Evolutionary conservation across 305 asterid genomes (phyloP).

Genomic region (Solanum hybrid): DNA sequence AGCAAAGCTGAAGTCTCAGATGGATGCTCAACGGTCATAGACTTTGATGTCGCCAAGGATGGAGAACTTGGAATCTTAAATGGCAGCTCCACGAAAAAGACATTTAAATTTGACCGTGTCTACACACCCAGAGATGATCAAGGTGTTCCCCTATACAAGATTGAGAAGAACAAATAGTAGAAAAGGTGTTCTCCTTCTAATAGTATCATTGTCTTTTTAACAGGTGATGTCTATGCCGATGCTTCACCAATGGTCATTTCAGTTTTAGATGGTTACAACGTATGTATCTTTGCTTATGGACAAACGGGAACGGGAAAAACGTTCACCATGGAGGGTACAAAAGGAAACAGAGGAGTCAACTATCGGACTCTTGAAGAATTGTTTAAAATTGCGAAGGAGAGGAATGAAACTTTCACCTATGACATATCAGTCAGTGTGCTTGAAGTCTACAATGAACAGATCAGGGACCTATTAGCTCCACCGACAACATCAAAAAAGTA

Average conservation of each 20-base stretch:
- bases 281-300: constrained; percentile 95
- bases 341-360: constrained; percentile 80
- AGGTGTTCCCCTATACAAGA: constrained; percentile 32
- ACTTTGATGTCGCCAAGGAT: constrained; percentile 81
- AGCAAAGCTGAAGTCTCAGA: constrained; percentile 60
- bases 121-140: constrained; percentile 89
- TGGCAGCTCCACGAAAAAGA: constrained; percentile 51
- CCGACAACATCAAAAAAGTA: constrained; percentile 78
- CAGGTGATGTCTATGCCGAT: constrained; percentile 90
- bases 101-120: constrained; percentile 80
- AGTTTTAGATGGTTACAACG: constrained; percentile 95
- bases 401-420: constrained; percentile 59
- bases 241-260: constrained; percentile 92
- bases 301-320: constrained; percentile 99
- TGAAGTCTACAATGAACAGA: constrained; percentile 98
- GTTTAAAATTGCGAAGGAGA: constrained; percentile 61
- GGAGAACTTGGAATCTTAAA: constrained; percentile 78
- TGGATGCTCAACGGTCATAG: constrained; percentile 59
- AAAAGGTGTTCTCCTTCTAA: background rate
- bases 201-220: constrained; percentile 8
- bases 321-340: constrained; percentile 98
- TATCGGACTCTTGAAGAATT: constrained; percentile 83
- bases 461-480: constrained; percentile 71
- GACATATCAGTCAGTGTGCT: constrained; percentile 90
- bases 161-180: background rate